Conservation (phyloP, 257 asterid genomes). For the Coffea canephora region DNA sequence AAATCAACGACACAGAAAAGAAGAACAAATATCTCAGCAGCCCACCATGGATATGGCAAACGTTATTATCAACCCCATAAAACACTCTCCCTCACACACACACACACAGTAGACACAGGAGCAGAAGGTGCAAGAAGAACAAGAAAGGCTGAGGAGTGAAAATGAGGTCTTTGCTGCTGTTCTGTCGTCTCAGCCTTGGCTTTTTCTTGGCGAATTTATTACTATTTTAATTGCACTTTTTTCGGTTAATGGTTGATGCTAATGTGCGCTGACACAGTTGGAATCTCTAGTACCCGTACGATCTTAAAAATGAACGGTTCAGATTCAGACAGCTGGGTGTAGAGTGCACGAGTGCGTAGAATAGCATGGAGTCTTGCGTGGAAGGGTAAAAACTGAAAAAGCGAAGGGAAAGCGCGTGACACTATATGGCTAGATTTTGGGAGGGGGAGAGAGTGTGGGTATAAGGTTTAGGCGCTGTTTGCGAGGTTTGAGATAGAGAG, state of each 20-base stretch:
- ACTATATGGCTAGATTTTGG: background rate
- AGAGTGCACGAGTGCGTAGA: slow-evolving; percentile 9
- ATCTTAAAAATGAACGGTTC: slow-evolving; percentile 11
- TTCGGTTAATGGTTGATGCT: slow-evolving; percentile 25
- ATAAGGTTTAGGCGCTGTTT: slow-evolving; percentile 13
- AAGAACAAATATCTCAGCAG: background rate
- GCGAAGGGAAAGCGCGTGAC: background rate
- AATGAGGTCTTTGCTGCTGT: slow-evolving; percentile 11
- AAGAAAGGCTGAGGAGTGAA: background rate
- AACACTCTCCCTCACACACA: background rate
- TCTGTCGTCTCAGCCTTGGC: slow-evolving; percentile 10
- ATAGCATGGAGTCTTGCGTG: slow-evolving; percentile 33
- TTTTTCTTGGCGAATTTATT: slow-evolving; percentile 16
- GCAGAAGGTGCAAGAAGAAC: background rate
- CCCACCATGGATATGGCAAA: slow-evolving; percentile 21
- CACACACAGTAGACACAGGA: background rate
- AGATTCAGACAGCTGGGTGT: slow-evolving; percentile 18
- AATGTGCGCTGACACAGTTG: slow-evolving; percentile 23
- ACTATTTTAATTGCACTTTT: slow-evolving; percentile 41
- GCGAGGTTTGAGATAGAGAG: slow-evolving; percentile 36
- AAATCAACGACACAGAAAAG: slow-evolving; percentile 5
- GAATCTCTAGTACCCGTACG: slow-evolving; percentile 16
- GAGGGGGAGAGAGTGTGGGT: background rate
- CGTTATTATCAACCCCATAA: slow-evolving; percentile 18
- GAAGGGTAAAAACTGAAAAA: slow-evolving; percentile 19